Evolutionary conservation across 495 filamentous ascomycete genomes (phyloP).

Genomic region (Pyrenopolyporus hunteri): DNA sequence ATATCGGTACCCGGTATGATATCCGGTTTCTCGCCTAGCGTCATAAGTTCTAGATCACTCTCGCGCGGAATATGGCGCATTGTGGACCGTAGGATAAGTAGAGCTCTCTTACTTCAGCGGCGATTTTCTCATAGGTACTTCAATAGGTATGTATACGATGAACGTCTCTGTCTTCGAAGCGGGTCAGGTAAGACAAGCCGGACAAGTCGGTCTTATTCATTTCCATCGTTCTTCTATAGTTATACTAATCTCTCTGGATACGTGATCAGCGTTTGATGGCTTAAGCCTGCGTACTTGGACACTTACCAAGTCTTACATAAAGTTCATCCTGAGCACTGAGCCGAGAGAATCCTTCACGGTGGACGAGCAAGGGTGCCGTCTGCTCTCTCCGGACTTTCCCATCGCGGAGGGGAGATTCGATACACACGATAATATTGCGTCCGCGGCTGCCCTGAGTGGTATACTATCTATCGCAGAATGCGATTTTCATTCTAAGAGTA

Average conservation of each 20-base stretch:
- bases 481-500: background rate
- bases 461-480: background rate
- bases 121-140: no score
- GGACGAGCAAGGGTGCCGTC: no score
- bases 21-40: conserved; percentile 11
- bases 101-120: background rate
- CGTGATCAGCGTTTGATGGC: background rate
- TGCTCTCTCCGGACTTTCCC: conserved; percentile 20
- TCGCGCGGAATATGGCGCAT: background rate
- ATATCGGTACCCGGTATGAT: conserved; percentile 40
- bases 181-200: background rate
- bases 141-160: no score
- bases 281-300: background rate
- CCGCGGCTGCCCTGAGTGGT: background rate
- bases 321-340: conserved; percentile 2
- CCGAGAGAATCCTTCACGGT: background rate
- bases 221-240: background rate
- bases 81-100: background rate
- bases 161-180: background rate
- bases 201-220: conserved; percentile 25
- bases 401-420: conserved; percentile 3
- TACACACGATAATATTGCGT: background rate
- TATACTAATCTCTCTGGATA: background rate
- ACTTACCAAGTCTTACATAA: background rate
- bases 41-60: conserved; percentile 14